Evolutionary conservation across 306 rosid species (phyloP).

Genomic region (Bauhinia variegata): DNA sequence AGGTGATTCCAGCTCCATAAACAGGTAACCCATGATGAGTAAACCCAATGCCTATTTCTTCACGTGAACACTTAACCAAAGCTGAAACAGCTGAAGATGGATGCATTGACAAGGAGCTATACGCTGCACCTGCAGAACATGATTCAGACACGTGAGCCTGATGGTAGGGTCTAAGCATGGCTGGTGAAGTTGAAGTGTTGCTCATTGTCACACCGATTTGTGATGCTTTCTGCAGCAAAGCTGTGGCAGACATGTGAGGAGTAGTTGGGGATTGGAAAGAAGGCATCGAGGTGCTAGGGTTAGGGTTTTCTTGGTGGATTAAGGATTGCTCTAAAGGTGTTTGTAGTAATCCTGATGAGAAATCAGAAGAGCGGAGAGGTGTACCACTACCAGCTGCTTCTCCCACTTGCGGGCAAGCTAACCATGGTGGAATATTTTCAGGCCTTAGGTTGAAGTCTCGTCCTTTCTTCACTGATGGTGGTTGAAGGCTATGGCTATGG

Average conservation of each 20-base stretch:
- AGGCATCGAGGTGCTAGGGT: conserved; percentile 32
- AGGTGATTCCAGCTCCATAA: too few relatives aligned
- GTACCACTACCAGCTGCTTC: background rate
- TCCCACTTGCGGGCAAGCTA: conserved; percentile 11
- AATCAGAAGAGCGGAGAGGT: conserved; percentile 18
- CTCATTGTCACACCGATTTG: conserved; percentile 64
- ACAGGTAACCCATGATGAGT: conserved; percentile 33
- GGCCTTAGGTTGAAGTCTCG: conserved; percentile 20
- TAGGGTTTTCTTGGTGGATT: conserved; percentile 51
- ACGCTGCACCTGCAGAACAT: background rate
- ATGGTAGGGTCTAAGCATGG: conserved; percentile 36
- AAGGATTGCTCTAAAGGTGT: conserved; percentile 28
- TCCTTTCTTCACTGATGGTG: conserved; percentile 41
- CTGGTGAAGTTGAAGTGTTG: conserved; percentile 27
- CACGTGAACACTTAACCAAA: conserved; percentile 47
- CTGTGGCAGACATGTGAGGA: conserved; percentile 66
- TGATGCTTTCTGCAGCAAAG: conserved; percentile 65
- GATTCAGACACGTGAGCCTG: conserved; percentile 31
- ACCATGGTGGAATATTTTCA: conserved; percentile 46
- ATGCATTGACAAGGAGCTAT: conserved; percentile 8
- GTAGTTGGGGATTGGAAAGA: conserved; percentile 20
- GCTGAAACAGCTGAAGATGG: conserved; percentile 38
- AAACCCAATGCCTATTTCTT: conserved; percentile 41
- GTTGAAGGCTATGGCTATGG: conserved; percentile 41
- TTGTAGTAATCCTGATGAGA: conserved; percentile 30